phyloP scores from a whole-genome alignment of 2,329 filamentous ascomycete genomes.

The Xylaria sp. region DNA sequence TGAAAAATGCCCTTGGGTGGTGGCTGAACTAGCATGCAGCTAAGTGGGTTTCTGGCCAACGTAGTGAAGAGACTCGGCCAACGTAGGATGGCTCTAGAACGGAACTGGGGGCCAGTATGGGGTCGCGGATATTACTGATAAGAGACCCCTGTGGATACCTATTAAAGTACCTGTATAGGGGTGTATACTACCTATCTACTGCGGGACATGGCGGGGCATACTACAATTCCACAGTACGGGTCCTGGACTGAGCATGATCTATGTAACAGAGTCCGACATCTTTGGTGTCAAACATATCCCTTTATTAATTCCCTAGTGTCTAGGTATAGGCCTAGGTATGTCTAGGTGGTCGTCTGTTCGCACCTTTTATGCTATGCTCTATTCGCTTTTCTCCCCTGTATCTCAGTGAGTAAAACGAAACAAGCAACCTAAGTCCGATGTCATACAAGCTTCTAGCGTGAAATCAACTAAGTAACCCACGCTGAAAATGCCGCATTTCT shows the following conservation, averaged over 20 bases:
- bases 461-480: neutral
- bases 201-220: constrained; percentile 21
- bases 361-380: constrained; percentile 14
- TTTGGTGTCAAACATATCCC: neutral
- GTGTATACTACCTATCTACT: too few relatives aligned
- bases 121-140: constrained; percentile 11
- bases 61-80: too few relatives aligned
- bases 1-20: too few relatives aligned
- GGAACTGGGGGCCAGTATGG: constrained; percentile 8
- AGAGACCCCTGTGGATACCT: neutral
- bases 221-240: neutral
- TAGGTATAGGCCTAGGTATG: constrained; percentile 26
- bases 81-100: too few relatives aligned
- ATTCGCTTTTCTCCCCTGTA: neutral
- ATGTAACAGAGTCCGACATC: neutral
- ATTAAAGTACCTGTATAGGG: neutral
- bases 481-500: neutral
- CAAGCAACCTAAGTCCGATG: neutral
- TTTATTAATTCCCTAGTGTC: neutral
- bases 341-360: constrained; percentile 1
- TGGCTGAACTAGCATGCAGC: too few relatives aligned
- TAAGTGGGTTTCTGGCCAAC: too few relatives aligned
- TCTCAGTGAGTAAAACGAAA: neutral
- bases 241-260: neutral
- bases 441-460: neutral